phyloP scores from a whole-genome alignment of 2,329 filamentous ascomycete species.

The Tricladium varicosporioides region DNA sequence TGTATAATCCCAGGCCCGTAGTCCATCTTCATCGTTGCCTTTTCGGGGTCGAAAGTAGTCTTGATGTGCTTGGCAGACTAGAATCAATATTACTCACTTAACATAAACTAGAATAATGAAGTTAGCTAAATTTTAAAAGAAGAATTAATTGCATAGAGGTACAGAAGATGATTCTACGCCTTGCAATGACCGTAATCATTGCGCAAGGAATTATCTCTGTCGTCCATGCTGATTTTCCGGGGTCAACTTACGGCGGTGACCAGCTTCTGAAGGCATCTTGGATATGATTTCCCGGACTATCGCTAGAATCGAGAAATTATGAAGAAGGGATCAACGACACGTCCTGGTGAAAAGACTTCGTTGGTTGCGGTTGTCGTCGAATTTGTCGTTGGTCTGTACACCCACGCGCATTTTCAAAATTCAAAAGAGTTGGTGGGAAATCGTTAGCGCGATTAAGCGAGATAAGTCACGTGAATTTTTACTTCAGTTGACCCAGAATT shows the following conservation, averaged over 20 bases:
- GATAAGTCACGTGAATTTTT: slow-evolving; percentile 8
- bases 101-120: slow-evolving; percentile 67
- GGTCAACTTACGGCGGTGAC: slow-evolving; percentile 77
- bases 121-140: slow-evolving; percentile 28
- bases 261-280: slow-evolving; percentile 87
- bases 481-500: too few species aligned
- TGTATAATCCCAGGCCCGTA: slow-evolving; percentile 3
- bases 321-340: slow-evolving; percentile 28
- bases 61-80: slow-evolving; percentile 3
- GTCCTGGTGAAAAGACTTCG: slow-evolving; percentile 33
- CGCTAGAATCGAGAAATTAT: slow-evolving; percentile 37
- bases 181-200: not conserved
- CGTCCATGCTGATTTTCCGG: not conserved
- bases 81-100: slow-evolving; percentile 64
- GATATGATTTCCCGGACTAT: slow-evolving; percentile 49
- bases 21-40: not conserved
- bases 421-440: not conserved
- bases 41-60: not conserved
- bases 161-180: not conserved
- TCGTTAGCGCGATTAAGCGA: not conserved
- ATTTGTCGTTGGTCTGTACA: slow-evolving; percentile 28
- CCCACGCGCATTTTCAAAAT: slow-evolving; percentile 16
- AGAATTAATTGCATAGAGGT: not conserved
- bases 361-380: slow-evolving; percentile 30
- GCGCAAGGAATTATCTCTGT: not conserved